A percentile compares a stretch with the other conserved stretches of the same genome.
Conservation (phyloP, 257 asterid species). For the Oldenlandia corymbosa region DNA sequence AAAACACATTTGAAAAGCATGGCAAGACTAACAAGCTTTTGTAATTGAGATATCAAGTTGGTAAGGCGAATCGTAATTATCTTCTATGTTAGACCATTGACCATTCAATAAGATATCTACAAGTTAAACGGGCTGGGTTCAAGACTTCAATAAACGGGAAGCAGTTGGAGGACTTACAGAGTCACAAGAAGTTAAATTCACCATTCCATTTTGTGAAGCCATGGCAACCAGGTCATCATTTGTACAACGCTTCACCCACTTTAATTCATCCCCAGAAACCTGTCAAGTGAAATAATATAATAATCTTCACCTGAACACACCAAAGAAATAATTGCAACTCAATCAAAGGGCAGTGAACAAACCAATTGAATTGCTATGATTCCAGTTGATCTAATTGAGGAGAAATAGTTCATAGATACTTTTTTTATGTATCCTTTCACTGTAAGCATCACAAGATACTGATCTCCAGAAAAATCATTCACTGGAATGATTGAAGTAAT, state of each 20-base stretch:
- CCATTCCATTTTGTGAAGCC: constrained; percentile 97
- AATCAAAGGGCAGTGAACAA: constrained; percentile 32
- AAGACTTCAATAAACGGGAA: neutral
- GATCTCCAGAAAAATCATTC: constrained; percentile 73
- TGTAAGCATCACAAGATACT: constrained; percentile 89
- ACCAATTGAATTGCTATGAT: constrained; percentile 96
- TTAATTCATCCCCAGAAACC: constrained; percentile 96
- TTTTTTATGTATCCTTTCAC: constrained; percentile 90
- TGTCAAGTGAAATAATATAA: constrained; percentile 28
- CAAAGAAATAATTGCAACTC: constrained; percentile 9
- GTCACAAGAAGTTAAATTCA: constrained; percentile 68
- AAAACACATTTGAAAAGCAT: neutral
- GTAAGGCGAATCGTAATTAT: neutral
- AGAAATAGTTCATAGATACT: constrained; percentile 79
- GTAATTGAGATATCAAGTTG: neutral
- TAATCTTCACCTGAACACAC: constrained; percentile 19
- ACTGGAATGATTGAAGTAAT: constrained; percentile 95
- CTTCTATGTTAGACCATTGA: neutral
- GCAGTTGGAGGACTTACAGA: constrained; percentile 39
- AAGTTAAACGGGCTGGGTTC: neutral
- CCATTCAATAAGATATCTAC: neutral
- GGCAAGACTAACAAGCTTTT: neutral
- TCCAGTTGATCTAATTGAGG: constrained; percentile 91
- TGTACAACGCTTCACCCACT: constrained; percentile 88
- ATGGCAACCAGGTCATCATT: constrained; percentile 87